Base-by-base conservation (phyloP, 2,329 filamentous ascomycete genomes). In the Calonectria crousiana region DNA sequence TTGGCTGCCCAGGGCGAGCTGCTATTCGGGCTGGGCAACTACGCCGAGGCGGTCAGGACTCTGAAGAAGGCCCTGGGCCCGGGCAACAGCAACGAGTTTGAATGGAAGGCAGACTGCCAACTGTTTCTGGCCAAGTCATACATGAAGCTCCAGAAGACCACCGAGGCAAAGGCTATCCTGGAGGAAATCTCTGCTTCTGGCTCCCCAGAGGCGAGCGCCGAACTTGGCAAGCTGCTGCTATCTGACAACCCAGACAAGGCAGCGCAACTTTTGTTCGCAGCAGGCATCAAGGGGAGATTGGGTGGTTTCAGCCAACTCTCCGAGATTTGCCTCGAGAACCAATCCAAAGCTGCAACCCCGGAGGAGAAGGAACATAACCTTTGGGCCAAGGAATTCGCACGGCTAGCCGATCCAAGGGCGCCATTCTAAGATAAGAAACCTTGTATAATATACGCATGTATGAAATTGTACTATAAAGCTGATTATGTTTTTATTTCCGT, bases 341-440 rank as follows among this genome's bases (percentile, higher is more conserved):
- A 77, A 56, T 66, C 73, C 5, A 68, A 74, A 13, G 69, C 79
- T 30, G 69, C 71, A 11, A 69, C 73, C 44, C 65, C 70, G 26
- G 72, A 64, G 44, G 56, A 69, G 6, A 77, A 75, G 38, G 77
- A 83, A 3, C 74, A 77, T 18, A 64, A 75, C 26, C 77, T 76
- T 8, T 85, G 83, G 84, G 83, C 82, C 14, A 74, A 80, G 77
- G 84, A 85, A 74, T 85, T 83, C 81, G 78, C 82, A n/a, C 80
- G 79, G 23, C 69, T 85, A 49, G 83, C 80, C 4, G 78, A 84
- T 62, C 49, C 62, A 4, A 76, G 71, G 14, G 77, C 62, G 16
- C 75, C 75, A 58, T 77, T 78, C 52, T 84, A 66, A 80, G 34
- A 14, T 84, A 65, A 80, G 28, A 14, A 14, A 20, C 10, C 16